Evolutionary conservation across 495 filamentous ascomycete species (phyloP).

Genomic region (Talaromyces stipitatus): DNA sequence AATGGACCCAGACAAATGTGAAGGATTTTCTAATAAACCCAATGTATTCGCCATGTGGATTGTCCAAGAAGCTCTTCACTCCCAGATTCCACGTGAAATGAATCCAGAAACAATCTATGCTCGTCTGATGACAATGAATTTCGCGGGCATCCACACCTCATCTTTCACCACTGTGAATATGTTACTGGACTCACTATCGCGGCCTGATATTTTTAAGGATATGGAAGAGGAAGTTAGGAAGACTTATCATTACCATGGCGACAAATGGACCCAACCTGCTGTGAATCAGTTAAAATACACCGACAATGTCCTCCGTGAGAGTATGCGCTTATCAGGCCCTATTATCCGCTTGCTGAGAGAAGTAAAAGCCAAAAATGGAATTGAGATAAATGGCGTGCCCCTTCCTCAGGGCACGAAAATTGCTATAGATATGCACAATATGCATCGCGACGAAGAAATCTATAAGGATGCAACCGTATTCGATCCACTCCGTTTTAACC

Average conservation of each 20-base stretch:
- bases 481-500: not conserved
- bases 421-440: not conserved
- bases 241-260: not conserved
- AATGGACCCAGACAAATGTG: too few species aligned
- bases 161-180: not conserved
- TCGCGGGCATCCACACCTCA: slow-evolving; percentile 1
- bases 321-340: not conserved
- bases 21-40: too few species aligned
- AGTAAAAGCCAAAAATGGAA: not conserved
- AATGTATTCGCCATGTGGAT: not conserved
- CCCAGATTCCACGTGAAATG: not conserved
- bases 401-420: not conserved
- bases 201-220: not conserved
- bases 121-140: not conserved
- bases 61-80: slow-evolving; percentile 1
- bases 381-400: not conserved
- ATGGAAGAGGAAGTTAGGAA: not conserved
- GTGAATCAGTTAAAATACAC: not conserved
- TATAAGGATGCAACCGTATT: not conserved
- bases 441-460: not conserved
- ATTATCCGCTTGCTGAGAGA: not conserved
- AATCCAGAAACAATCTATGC: not conserved
- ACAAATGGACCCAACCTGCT: not conserved
- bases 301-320: too few species aligned
- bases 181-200: not conserved